Evolutionary conservation across 1,284 basidiomycete species (phyloP), one percentile per base, ranked within the genome.

Genomic region (Marasmius fiardii): DNA sequence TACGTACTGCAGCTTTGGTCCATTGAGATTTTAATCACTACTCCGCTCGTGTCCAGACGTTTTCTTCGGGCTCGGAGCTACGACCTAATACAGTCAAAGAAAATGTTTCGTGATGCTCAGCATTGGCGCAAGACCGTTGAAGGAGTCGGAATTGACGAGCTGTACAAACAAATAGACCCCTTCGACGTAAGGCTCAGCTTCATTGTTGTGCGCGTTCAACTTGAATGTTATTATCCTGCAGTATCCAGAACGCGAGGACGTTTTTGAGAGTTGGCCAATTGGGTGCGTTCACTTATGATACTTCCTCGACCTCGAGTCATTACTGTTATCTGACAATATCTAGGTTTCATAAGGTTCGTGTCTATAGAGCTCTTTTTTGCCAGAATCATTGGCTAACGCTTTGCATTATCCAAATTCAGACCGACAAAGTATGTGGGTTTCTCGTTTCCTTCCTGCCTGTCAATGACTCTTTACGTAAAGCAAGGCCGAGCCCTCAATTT

Each of bases 211-310:
- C 28, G 11, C 20, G 10, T 35, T 52, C 16, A 41, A 10, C 21
- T 43, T 31, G 33, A 18, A 35, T 44, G n/a, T 16, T 18, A 12
- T 23, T 58, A 10, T 23, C 39, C 35, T 41, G 20, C 60, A 89
- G 87, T 89, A 83, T 63, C 85, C 85, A 1, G 85, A 83, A 60
- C 80, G 86, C 49, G 74, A 81, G 52, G 75, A 78, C 3, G 80
- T 90, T 12, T 88, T 88, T 62, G 79, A 86, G 53, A 82, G 80
- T 58, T 90, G 87, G 87, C 86, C 86, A 4, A 79, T 89, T 71
- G 88, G 73, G 72, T 61, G 49, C 49, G 60, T 39, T 4, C 14
- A 31, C 10, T 24, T 12, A 16, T 10, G 2, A 16, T 28, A 23
- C 18, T 18, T 5, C 4, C 5, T 6, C 45, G 20, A 47, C 26